Base-by-base conservation (phyloP, 2,329 filamentous ascomycete genomes). In the Penicillium sp. region DNA sequence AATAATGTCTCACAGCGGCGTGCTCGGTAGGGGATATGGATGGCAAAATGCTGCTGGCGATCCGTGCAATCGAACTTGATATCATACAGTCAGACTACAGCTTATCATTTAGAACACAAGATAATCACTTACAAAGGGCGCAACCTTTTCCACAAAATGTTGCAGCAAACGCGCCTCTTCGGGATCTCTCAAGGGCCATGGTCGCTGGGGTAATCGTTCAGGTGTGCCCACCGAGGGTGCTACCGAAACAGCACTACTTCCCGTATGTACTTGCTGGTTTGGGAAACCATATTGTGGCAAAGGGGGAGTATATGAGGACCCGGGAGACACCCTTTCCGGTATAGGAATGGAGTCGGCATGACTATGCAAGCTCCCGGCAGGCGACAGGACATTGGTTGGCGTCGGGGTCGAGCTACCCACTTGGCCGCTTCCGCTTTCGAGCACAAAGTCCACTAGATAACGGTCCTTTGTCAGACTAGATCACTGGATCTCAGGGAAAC, bases 1-100 rank as follows among this genome's bases (percentile, higher is more conserved):
- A 71, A 69, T 15, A 73, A 44, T 5, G 68, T 58, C 10, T 60
- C 52, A 34, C 58, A 62, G 34, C 50, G 54, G 6, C 57, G 49
- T 15, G 59, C 59, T 7, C 56, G 48, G 39, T 60, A 48, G 6
- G 59, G 59, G 12, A 62, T 61, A 29, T 61, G 54, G 10, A 62
- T 54, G 0, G 60, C 60, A 48, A 63, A 63, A 48, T 61, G 58
- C n/a, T 55, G 58, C 24, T 59, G 55, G 15, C 51, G 46, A 49
- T 63, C 60, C 15, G 58, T 60, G 37, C 57, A 59, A 48, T 63
- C 60, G n/a, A 63, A 57, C 60, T 63, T 44, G 9, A 6, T 42
- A 38, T 19, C 17, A 12, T 12, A 5, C 24, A 12, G 35, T 58
- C 19, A 57, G 53, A 32, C 4, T 15, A 3, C 6, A 1, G 10